Percentiles rank a stretch among this genome's conserved stretches.
Evolutionary conservation across 148 eudicot species (phyloP).

Genomic region (Tetragonia tetragonoides): DNA sequence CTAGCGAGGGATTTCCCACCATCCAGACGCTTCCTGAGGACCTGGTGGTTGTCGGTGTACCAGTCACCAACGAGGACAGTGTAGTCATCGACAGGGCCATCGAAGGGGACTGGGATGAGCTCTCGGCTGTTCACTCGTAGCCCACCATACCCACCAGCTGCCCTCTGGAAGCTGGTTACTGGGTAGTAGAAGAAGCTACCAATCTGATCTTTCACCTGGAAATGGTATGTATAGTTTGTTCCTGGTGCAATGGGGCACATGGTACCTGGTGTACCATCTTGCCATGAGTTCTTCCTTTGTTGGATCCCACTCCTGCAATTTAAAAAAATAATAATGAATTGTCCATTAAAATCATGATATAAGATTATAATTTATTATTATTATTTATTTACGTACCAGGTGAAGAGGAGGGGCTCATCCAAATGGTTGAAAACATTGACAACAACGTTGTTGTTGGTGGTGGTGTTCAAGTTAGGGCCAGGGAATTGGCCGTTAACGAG

Average conservation of each 20-base stretch:
- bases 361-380: not conserved
- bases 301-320: slow-evolving; percentile 21
- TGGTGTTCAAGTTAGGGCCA: slow-evolving; percentile 54
- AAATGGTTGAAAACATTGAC: slow-evolving; percentile 64
- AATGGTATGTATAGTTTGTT: slow-evolving; percentile 32
- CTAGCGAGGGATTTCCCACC: slow-evolving; percentile 44
- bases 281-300: slow-evolving; percentile 32
- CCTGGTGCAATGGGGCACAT: slow-evolving; percentile 52
- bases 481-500: slow-evolving; percentile 63
- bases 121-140: slow-evolving; percentile 45
- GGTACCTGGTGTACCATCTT: slow-evolving; percentile 46
- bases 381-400: slow-evolving; percentile 32
- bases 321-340: not conserved
- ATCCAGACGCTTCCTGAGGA: slow-evolving; percentile 40
- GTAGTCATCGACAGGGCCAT: slow-evolving; percentile 53
- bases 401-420: slow-evolving; percentile 63
- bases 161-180: slow-evolving; percentile 29
- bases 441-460: slow-evolving; percentile 59
- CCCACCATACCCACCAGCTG: slow-evolving; percentile 39
- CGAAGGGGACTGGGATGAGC: slow-evolving; percentile 62
- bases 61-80: slow-evolving; percentile 61
- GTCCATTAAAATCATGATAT: not conserved
- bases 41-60: slow-evolving; percentile 48
- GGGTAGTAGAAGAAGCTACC: slow-evolving; percentile 46
- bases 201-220: slow-evolving; percentile 29